Evolutionary conservation across 148 eudicot species (phyloP).

Genomic region (Chenopodium berlandieri): DNA sequence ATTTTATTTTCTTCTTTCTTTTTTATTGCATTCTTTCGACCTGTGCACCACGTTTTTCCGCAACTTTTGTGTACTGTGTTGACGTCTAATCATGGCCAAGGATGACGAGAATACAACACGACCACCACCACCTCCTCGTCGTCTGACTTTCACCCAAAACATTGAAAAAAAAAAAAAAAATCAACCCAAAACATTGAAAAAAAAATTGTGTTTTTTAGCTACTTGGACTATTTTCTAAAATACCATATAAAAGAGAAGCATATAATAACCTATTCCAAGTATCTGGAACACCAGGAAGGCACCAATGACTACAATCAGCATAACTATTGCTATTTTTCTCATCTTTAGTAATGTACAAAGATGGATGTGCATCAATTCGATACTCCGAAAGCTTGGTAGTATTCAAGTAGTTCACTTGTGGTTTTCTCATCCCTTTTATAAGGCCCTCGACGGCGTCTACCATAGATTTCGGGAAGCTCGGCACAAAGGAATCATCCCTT

Average conservation of each 20-base stretch:
- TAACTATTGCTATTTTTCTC: slow-evolving; percentile 5
- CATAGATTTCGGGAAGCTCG: slow-evolving; percentile 12
- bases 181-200: too few species aligned
- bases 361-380: slow-evolving; percentile 40
- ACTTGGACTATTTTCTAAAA: neutral
- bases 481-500: neutral
- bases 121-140: too few species aligned
- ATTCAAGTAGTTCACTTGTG: slow-evolving; percentile 33
- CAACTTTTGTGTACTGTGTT: too few species aligned
- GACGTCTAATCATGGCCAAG: too few species aligned
- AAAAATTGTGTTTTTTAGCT: neutral
- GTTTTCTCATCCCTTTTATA: neutral
- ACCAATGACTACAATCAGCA: slow-evolving; percentile 51
- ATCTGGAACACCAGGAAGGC: slow-evolving; percentile 45
- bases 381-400: slow-evolving; percentile 32
- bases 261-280: slow-evolving; percentile 46
- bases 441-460: slow-evolving; percentile 25
- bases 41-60: too few species aligned
- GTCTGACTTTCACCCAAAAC: too few species aligned
- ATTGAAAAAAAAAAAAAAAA: too few species aligned
- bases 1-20: too few species aligned
- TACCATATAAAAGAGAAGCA: slow-evolving; percentile 22
- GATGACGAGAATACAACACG: too few species aligned
- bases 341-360: slow-evolving; percentile 11
- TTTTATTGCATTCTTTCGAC: too few species aligned